Conservation (phyloP, 148 eudicot species). For the Amaranthus palmeri region DNA sequence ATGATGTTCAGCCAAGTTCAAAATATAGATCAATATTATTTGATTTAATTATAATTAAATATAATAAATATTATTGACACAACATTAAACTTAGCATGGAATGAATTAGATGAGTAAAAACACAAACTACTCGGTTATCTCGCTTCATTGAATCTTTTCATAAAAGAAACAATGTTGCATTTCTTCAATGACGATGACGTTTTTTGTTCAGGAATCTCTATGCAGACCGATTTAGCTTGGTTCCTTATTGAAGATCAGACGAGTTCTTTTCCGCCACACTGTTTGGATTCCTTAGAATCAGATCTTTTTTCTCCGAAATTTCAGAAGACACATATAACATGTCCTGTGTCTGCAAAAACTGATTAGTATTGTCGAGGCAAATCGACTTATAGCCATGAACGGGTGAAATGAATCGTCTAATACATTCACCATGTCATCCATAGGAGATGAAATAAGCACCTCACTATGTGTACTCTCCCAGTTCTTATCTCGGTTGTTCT, state of each 20-base stretch:
- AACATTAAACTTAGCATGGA: too few species aligned
- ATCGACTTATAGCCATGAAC: constrained; percentile 56
- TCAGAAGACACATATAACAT: constrained; percentile 41
- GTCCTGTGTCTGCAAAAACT: constrained; percentile 4
- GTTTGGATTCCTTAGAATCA: constrained; percentile 15
- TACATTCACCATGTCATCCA: constrained; percentile 31
- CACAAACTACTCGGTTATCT: constrained; percentile 18
- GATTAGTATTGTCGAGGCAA: constrained; percentile 42
- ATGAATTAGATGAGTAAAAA: too few species aligned
- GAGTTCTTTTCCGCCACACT: constrained; percentile 15
- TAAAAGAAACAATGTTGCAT: constrained; percentile 1
- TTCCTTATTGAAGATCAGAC: constrained; percentile 1
- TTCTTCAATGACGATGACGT: constrained; percentile 14
- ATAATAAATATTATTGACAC: too few species aligned
- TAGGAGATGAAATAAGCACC: constrained; percentile 17
- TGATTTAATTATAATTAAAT: too few species aligned
- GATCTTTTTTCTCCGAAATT: constrained; percentile 25
- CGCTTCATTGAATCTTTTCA: constrained; percentile 6
- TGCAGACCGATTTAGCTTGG: constrained; percentile 16
- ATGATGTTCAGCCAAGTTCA: too few species aligned
- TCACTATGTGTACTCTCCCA: constrained; percentile 50
- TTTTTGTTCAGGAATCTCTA: constrained; percentile 29
- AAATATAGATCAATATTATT: too few species aligned
- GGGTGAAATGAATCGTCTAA: constrained; percentile 30
- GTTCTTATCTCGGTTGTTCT: constrained; percentile 24